Percentiles rank a stretch among this genome's conserved stretches.
Conservation (phyloP, 768 basidiomycete genomes). For the Amanita inopinata region DNA sequence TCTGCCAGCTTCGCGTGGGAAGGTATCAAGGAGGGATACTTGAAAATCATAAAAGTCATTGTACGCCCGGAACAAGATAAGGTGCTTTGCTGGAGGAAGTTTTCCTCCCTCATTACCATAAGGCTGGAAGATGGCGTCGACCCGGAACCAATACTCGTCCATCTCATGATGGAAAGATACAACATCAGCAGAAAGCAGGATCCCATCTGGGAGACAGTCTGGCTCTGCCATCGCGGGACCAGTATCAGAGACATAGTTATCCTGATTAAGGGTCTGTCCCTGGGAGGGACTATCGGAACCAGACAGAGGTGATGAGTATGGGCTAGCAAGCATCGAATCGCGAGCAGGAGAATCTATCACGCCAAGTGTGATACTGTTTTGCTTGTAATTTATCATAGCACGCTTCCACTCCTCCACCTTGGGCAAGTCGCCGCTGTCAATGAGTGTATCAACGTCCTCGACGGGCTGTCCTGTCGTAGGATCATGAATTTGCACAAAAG, state of each 20-base stretch:
- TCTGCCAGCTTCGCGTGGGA: slow-evolving; percentile 88
- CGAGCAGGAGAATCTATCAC: slow-evolving; percentile 59
- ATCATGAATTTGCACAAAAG: slow-evolving; percentile 95
- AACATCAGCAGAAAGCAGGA: slow-evolving; percentile 79
- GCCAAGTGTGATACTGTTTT: slow-evolving; percentile 90
- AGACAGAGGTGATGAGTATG: slow-evolving; percentile 22
- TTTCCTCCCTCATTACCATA: slow-evolving; percentile 51
- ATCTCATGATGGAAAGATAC: slow-evolving; percentile 97
- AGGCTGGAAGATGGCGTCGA: slow-evolving; percentile 84
- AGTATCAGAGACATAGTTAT: slow-evolving; percentile 19
- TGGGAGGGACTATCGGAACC: slow-evolving; percentile 12
- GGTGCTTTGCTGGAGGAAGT: slow-evolving; percentile 61
- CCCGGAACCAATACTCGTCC: slow-evolving; percentile 95
- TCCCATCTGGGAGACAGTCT: slow-evolving; percentile 64
- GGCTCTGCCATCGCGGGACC: slow-evolving; percentile 27
- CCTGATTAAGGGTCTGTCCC: slow-evolving; percentile 20
- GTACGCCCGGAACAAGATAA: slow-evolving; percentile 91
- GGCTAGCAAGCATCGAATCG: slow-evolving; percentile 33
- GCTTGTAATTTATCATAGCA: slow-evolving; percentile 91
- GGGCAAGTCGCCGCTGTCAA: slow-evolving; percentile 83
- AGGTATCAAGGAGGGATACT: slow-evolving; percentile 73
- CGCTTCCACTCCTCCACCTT: slow-evolving; percentile 99
- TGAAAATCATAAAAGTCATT: slow-evolving; percentile 99
- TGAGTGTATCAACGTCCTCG: slow-evolving; percentile 63
- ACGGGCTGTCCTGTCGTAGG: slow-evolving; percentile 77